These are phyloP conservation scores for Priceomyces melissophilus DNA, from an alignment of 805 yeast species.

Conservation along the genomic window DNA sequence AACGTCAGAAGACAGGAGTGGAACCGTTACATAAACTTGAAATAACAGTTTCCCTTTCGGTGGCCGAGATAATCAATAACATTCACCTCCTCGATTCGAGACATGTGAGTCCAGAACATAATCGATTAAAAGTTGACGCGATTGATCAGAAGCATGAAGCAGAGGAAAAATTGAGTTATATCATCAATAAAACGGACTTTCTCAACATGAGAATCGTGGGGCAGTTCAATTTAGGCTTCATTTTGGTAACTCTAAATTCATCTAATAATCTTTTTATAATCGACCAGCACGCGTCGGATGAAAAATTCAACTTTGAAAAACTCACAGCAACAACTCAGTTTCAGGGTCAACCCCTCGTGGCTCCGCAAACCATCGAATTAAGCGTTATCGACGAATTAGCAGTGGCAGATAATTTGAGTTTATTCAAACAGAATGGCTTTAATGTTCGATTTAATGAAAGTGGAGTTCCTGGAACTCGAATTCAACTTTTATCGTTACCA, in stretches of 20 bases:
- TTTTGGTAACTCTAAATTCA: slow-evolving; percentile 58
- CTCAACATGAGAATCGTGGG: slow-evolving; percentile 76
- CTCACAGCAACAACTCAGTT: slow-evolving; percentile 51
- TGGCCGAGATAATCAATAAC: no score
- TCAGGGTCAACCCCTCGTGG: slow-evolving; percentile 63
- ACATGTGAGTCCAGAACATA: no score
- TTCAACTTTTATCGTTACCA: slow-evolving; percentile 64
- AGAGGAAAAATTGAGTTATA: slow-evolving; percentile 55
- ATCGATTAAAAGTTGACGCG: slow-evolving; percentile 27
- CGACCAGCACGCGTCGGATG: slow-evolving; percentile 98
- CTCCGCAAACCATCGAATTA: slow-evolving; percentile 56
- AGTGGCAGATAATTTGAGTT: slow-evolving; percentile 54
- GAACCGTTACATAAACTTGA: no score
- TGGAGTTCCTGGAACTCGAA: slow-evolving; percentile 52
- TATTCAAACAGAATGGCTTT: slow-evolving; percentile 78
- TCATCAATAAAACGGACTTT: slow-evolving; percentile 72
- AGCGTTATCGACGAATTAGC: slow-evolving; percentile 75
- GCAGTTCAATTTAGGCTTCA: slow-evolving; percentile 93
- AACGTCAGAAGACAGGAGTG: no score
- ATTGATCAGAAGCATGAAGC: slow-evolving; percentile 48
- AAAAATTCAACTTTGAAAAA: slow-evolving; percentile 83
- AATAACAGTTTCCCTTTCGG: no score
- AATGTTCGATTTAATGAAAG: slow-evolving; percentile 49
- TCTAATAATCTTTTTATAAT: slow-evolving; percentile 69
- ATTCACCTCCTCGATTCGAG: no score